Base-by-base conservation (phyloP, 805 yeast species). In the Metschnikowia bowlesiae region DNA sequence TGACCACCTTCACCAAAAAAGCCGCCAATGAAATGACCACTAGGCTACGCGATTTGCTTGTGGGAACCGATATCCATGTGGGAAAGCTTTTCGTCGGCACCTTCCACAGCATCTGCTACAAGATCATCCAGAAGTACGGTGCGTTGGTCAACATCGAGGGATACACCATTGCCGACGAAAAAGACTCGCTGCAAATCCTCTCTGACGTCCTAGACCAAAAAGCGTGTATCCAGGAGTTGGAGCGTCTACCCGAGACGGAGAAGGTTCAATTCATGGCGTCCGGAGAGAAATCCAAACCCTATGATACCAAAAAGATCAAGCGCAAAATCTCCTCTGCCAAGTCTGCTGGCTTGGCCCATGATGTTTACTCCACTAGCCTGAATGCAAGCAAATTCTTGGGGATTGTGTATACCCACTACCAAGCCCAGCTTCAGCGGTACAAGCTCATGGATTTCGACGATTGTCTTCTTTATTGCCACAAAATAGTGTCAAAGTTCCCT, bases 1-100 rank as follows among this genome's bases (percentile, higher is more conserved):
- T 91, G 18, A 89, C 97, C 6, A 91, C 98, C 0, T 92, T 92
- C 70, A 92, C 98, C 10, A 87, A 88, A 59, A 88, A 87, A 59
- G 98, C 99, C 0, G 95, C 97, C 1, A 78, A 74, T 47, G 98
- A 92, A 67, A 84, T 92, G 87, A 68, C 72, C 10, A 85, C 81
- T 32, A 73, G 98, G 39, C 66, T 92, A 16, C 49, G 46, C 0
- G 41, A 26, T 4, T 35, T 79, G 46, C 58, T 82, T 7, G 45
- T 60, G 6, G 66, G 60, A 37, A 59, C 72, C 0, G 62, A 65
- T 5, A 63, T 81, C 48, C 67, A 73, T 34, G 55, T 73, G 3
- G 63, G 71, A 1, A 73, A 74, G 43, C 65, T 92, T 18, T 67
- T 84, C 50, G 80, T 91, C 33, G 98, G 97, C 1, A 94, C 98